Percentiles rank a stretch among this genome's conserved stretches.
Conservation (phyloP, 768 basidiomycete genomes). For the Tulasnella sp. region DNA sequence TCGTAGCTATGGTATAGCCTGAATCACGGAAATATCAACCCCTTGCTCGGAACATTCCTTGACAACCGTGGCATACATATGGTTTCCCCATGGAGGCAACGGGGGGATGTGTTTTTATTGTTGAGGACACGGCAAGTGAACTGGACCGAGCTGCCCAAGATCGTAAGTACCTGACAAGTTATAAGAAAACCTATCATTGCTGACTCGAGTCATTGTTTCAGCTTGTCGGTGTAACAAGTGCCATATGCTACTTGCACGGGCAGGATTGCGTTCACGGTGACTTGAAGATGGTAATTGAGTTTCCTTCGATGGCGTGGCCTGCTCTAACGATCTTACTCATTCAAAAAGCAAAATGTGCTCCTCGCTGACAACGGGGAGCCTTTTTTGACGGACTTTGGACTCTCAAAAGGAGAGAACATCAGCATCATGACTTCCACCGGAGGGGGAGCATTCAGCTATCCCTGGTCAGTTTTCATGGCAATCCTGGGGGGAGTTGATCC, state of each 20-base stretch:
- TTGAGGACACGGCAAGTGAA: background rate
- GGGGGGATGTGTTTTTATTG: background rate
- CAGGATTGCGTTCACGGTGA: background rate
- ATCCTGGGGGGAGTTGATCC: too few relatives aligned
- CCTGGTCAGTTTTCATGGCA: background rate
- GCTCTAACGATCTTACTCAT: background rate
- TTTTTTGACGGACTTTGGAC: constrained; percentile 6
- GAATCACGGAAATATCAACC: background rate
- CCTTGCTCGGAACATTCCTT: background rate
- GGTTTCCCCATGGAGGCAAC: background rate
- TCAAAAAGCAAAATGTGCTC: constrained; percentile 1
- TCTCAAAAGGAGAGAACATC: background rate
- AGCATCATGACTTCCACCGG: background rate
- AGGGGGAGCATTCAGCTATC: background rate
- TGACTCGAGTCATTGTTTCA: background rate
- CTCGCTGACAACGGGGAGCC: background rate
- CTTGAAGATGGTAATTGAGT: background rate
- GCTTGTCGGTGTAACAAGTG: background rate
- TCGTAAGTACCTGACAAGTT: background rate
- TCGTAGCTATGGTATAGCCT: background rate
- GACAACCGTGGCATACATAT: background rate
- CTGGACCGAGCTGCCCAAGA: background rate
- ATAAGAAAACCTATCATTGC: background rate
- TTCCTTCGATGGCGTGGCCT: background rate
- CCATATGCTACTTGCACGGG: background rate